Conservation (phyloP, 2,329 filamentous ascomycete genomes). For the Fusarium torulosum region DNA sequence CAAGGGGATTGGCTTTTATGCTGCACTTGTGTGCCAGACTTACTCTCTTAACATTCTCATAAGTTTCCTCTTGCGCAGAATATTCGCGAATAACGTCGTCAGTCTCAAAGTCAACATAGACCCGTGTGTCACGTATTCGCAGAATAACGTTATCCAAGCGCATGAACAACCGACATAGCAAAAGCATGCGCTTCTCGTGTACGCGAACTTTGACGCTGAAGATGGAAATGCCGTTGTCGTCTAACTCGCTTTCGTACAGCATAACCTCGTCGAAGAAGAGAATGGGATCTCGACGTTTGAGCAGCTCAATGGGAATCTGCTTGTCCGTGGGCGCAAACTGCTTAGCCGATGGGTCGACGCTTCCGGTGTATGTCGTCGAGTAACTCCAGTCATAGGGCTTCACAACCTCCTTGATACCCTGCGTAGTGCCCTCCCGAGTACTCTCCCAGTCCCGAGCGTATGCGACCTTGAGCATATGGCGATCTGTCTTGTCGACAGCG, state of each 20-base stretch:
- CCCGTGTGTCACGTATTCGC: conserved; percentile 86
- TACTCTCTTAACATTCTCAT: conserved; percentile 80
- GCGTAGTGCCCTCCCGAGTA: conserved; percentile 78
- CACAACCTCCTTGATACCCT: conserved; percentile 92
- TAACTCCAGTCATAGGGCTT: conserved; percentile 99
- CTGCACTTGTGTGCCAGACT: conserved; percentile 42
- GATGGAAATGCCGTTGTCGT: conserved; percentile 95
- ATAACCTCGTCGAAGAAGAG: conserved; percentile 97
- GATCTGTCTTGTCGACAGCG: conserved; percentile 91
- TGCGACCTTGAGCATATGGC: conserved; percentile 90
- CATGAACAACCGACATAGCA: conserved; percentile 91
- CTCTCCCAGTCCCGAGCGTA: conserved; percentile 88
- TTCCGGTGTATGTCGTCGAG: conserved; percentile 87
- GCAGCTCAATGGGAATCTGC: conserved; percentile 84
- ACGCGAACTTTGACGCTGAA: conserved; percentile 92
- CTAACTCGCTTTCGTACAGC: conserved; percentile 96
- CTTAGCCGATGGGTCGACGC: conserved; percentile 58
- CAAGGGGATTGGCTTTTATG: neutral
- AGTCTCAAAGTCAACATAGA: conserved; percentile 89
- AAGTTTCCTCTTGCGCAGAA: conserved; percentile 85
- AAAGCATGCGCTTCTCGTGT: conserved; percentile 87
- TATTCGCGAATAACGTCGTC: conserved; percentile 90
- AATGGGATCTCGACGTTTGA: conserved; percentile 92
- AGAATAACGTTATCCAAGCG: conserved; percentile 90
- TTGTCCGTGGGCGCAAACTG: conserved; percentile 51